Conservation (phyloP, 2,329 filamentous ascomycete species). For the Exophiala dermatitidis region DNA sequence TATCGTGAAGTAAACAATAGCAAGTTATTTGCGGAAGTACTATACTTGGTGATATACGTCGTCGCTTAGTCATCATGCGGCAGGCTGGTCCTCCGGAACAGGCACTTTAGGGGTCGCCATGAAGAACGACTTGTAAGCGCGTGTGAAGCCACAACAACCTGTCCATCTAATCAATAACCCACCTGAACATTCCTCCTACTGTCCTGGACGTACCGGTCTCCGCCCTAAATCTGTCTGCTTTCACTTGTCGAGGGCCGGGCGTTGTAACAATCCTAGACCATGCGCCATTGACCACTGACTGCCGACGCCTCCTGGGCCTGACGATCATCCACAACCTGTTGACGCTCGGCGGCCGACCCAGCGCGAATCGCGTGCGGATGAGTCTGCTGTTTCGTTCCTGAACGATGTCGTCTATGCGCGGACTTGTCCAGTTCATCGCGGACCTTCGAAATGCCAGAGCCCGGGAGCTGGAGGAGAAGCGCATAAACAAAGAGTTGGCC, state of each 20-base stretch:
- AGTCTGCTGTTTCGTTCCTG: background rate
- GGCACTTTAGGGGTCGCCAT: too few relatives aligned
- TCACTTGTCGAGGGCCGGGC: too few relatives aligned
- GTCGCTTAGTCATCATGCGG: background rate
- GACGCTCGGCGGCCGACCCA: background rate
- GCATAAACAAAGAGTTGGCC: slow-evolving; percentile 98
- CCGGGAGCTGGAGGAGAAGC: slow-evolving; percentile 93
- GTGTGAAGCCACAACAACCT: too few relatives aligned
- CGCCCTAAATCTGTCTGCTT: too few relatives aligned
- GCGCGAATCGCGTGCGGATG: slow-evolving; percentile 3
- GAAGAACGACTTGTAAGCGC: too few relatives aligned
- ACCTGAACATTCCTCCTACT: too few relatives aligned
- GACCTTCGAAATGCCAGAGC: slow-evolving; percentile 92
- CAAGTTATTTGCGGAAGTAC: background rate
- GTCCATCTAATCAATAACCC: too few relatives aligned
- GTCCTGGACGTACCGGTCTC: too few relatives aligned
- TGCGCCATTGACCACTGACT: slow-evolving; percentile 1
- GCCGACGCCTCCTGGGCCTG: background rate
- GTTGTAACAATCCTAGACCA: too few relatives aligned
- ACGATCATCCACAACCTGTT: background rate
- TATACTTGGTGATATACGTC: background rate
- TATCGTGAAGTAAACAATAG: background rate
- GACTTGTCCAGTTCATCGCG: slow-evolving; percentile 95
- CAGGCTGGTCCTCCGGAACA: too few relatives aligned
- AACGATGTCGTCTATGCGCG: slow-evolving; percentile 45